Base-by-base conservation (phyloP, 371 early-diverging fungal species). In the Mucor lusitanicus region DNA sequence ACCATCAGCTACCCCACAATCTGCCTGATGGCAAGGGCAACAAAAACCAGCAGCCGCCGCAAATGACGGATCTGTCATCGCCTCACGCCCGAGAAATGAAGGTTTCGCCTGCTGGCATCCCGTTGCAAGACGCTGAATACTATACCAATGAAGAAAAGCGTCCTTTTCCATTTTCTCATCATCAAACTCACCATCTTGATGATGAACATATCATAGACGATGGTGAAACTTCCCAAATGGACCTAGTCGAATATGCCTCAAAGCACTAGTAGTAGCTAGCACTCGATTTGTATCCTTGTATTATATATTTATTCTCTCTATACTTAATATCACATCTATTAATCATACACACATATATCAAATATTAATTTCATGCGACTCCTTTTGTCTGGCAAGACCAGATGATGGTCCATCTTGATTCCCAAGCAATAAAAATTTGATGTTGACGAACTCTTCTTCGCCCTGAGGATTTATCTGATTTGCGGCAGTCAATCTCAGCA, bases 171-270 rank as follows among this genome's bases (percentile, higher is more conserved):
- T n/a, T 42, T 19, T 12, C 8, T 64, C 64, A 53, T 64, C 64
- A 64, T 64, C 65, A 64, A 58, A 3, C 48, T 46, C 46, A 54
- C 46, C 61, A 64, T 57, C 37, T 46, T 64, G 70, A 69, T 35
- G 70, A 69, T 35, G 70, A 70, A 23, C 19, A n/a, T 23, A 50
- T 65, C 3, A 28, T 65, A 21, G 70, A 70, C n/a, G 70, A 70
- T 65, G 70, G 70, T 48, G 70, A 70, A 33, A 55, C 25, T 13
- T 70, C 70, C 28, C 70, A 70, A 65, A 48, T 70, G 58, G 63
- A 70, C 33, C 53, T 70, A 28, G 70, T 70, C 40, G 70, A 62
- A 21, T 62, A 70, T 25, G 62, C 64, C 7, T 35, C 62, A 9
- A 65, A 58, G 46, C 53, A 65, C 32, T 65, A 70, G n/a, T n/a